phyloP scores from a whole-genome alignment of 148 eudicot species.

The Linanthus parryae region DNA sequence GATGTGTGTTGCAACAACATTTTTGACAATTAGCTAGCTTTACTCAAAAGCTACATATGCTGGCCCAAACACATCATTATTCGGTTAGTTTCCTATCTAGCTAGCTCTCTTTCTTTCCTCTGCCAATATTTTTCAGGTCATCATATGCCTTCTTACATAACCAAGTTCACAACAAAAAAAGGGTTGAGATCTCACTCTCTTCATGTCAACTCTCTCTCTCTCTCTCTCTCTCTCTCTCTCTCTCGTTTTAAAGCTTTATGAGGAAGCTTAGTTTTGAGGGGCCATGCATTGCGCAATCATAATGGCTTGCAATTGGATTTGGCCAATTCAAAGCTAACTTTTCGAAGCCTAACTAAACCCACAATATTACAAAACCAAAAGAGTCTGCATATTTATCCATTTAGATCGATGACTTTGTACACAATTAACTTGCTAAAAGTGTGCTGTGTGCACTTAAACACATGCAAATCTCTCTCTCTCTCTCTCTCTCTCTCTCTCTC shows the following conservation, averaged over 20 bases:
- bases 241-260: constrained; percentile 18
- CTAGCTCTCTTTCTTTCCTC: background rate
- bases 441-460: constrained; percentile 19
- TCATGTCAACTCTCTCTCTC: background rate
- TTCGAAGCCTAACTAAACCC: too few relatives aligned
- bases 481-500: constrained; percentile 2
- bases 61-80: constrained; percentile 10
- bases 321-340: background rate
- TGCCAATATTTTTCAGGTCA: background rate
- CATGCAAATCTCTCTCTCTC: constrained; percentile 6
- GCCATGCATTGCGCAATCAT: constrained; percentile 39
- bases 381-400: background rate
- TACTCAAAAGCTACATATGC: constrained; percentile 22
- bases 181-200: background rate
- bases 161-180: background rate
- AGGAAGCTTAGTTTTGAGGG: constrained; percentile 31
- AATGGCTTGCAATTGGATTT: constrained; percentile 18
- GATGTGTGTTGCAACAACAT: constrained; percentile 10
- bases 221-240: constrained; percentile 12
- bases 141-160: background rate
- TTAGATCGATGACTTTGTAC: constrained; percentile 18
- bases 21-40: constrained; percentile 19
- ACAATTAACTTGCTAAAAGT: constrained; percentile 18
- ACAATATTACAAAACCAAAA: constrained; percentile 12
- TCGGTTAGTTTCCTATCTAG: background rate